Base-by-base conservation (phyloP, 2,329 filamentous ascomycete genomes). In the Macroventuria anomochaeta region DNA sequence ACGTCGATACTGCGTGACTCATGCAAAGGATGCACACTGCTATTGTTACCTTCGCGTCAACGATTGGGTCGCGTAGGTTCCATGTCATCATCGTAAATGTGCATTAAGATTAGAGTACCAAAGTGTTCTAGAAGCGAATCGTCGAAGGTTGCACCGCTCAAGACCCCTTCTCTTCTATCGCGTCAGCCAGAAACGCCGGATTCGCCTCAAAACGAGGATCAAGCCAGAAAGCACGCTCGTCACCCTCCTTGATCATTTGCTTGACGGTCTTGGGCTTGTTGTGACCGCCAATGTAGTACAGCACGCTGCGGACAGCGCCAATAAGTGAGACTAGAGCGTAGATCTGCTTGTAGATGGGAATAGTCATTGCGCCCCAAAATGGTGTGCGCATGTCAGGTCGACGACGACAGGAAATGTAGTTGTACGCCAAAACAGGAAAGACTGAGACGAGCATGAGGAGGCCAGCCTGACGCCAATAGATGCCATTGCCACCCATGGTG, bases 321-420 rank as follows among this genome's bases (percentile, higher is more conserved):
- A 54, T 38, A 5, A 63, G 50, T 1, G 60, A 53, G 12, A 63
- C 60, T 3, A 61, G 18, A 3, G 40, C 42, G 34, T 63, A 63
- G 4, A 63, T 29, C 31, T 61, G 60, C 21, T 61, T 63, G 36
- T 63, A 63, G 13, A 54, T 33, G 1, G 58, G 58, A 31, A 47
- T 51, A 0, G 60, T 63, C 17, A 59, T 32, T 3, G 39, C 46
- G 12, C 46, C 60, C 60, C 58, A 61, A 21, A 63, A 61, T 13
- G 47, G 40, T 5, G 55, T 49, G 13, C 55, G 46, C 23, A 63
- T 42, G 32, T 63, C 60, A 21, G 55, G 46, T 10, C 60, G 58
- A 11, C 57, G 39, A 10, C 58, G 49, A 12, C 55, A 61, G 4
- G 44, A 54, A 18, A 51, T 21, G 40, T 61, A 61, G 17, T 58